Evolutionary conservation across 352 stramenopile genomes (phyloP).

Genomic region (Thraustochytrium aureum): DNA sequence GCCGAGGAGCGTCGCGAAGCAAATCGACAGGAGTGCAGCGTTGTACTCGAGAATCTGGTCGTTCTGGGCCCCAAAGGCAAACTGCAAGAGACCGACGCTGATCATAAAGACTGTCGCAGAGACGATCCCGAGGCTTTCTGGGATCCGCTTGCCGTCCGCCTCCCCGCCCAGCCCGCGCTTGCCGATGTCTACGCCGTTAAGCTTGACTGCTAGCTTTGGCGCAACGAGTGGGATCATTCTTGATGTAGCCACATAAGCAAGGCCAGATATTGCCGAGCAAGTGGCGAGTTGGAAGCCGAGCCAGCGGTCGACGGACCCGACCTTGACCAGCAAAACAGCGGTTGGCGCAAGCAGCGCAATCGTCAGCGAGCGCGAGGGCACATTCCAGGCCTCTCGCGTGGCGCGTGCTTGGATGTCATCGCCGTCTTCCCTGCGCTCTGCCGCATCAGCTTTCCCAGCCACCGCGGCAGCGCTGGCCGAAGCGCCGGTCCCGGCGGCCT

Average conservation of each 20-base stretch:
- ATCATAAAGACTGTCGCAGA: constrained; percentile 49
- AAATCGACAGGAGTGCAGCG: constrained; percentile 66
- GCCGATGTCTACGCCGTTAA: constrained; percentile 54
- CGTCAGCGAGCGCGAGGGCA: neutral
- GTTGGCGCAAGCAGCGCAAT: neutral
- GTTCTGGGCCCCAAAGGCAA: constrained; percentile 5
- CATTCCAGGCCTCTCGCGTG: constrained; percentile 1
- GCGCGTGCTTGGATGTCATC: constrained; percentile 38
- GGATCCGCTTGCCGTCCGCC: constrained; percentile 32
- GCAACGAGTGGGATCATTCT: constrained; percentile 46
- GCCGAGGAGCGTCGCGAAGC: constrained; percentile 87
- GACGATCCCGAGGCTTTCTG: constrained; percentile 46
- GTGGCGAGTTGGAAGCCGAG: constrained; percentile 14
- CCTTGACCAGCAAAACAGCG: neutral
- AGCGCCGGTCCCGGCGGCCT: too few species aligned
- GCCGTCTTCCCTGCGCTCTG: too few species aligned
- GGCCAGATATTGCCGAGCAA: neutral
- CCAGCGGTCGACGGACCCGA: neutral
- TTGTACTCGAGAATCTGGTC: constrained; percentile 62
- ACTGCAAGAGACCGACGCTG: constrained; percentile 37
- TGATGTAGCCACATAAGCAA: constrained; percentile 33
- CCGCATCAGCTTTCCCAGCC: too few species aligned
- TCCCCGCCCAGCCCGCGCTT: constrained; percentile 38
- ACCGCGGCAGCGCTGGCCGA: too few species aligned
- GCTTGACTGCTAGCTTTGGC: constrained; percentile 41